These are phyloP conservation scores for Sarocladium oryzae DNA, from an alignment of 2,329 filamentous ascomycete species.

Conservation along the genomic window DNA sequence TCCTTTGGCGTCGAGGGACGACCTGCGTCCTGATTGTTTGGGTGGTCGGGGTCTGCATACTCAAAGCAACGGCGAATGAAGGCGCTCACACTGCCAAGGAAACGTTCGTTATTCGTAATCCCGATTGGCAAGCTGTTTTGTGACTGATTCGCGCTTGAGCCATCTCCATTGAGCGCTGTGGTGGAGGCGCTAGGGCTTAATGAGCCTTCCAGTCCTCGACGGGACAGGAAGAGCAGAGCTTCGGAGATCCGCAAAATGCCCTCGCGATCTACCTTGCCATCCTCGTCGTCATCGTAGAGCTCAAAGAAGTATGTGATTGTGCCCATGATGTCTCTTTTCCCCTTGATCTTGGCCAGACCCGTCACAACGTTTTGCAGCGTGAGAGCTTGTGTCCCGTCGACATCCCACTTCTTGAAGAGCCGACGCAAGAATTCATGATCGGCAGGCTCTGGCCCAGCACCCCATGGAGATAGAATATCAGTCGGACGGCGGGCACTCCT, in stretches of 20 bases:
- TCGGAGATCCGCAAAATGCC: constrained; percentile 94
- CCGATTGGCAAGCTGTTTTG: constrained; percentile 36
- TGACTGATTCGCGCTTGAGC: constrained; percentile 23
- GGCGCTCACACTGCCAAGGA: constrained; percentile 86
- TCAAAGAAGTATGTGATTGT: constrained; percentile 98
- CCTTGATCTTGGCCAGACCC: constrained; percentile 85
- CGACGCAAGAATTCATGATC: constrained; percentile 93
- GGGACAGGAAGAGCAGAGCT: constrained; percentile 83
- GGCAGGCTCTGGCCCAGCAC: constrained; percentile 59
- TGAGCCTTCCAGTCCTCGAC: constrained; percentile 74
- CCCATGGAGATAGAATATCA: constrained; percentile 45
- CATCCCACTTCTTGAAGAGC: constrained; percentile 84
- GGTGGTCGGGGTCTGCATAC: constrained; percentile 89
- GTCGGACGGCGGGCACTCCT: constrained; percentile 45
- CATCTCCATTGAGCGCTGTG: constrained; percentile 41
- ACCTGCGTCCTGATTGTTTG: constrained; percentile 44
- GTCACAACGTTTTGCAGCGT: constrained; percentile 88
- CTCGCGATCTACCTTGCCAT: constrained; percentile 89
- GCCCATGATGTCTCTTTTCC: constrained; percentile 92
- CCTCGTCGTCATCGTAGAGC: constrained; percentile 86
- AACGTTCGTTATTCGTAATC: constrained; percentile 74
- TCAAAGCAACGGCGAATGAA: constrained; percentile 97
- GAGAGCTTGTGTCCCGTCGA: constrained; percentile 67
- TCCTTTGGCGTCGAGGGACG: constrained; percentile 18
- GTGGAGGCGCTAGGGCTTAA: constrained; percentile 59